Base-by-base conservation (phyloP, 306 rosid genomes). In the Pachyrhizus erosus region DNA sequence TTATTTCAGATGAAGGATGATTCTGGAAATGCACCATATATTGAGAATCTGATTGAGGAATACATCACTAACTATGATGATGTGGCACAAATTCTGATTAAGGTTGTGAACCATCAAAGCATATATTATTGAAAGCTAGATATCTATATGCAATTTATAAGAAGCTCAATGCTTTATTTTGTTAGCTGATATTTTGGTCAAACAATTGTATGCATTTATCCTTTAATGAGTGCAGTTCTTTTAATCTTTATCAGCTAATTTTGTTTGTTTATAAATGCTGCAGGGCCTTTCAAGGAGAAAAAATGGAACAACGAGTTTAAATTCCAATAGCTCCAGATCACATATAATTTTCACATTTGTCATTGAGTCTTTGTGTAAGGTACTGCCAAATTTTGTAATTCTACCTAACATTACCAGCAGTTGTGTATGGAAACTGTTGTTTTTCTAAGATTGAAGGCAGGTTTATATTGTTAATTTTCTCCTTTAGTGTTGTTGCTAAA, bases 231-330 rank as follows among this genome's bases (percentile, higher is more conserved):
- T 20, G 10, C 46, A 57, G 60, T 65, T 18, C 1, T 23, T 40
- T 40, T 20, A 12, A n/a, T 69, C 61, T 70, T 73, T 48, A 70
- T 73, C 58, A 54, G 65, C 62, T 79, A 74, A 75, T 61, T 77
- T 65, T 21, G 43, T 37, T 77, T 46, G 49, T 55, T 29, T 51
- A 40, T 48, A 23, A 54, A 48, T 75, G 81, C 68, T 83, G 88
- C 94, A 96, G 99, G 99, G 97, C 55, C 94, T 96, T 85, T 96
- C 98, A 67, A 93, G 91, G 77, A 90, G 97, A 88, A 93, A 93
- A 88, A 91, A 83, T 7, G 94, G 98, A 87, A 90, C 91, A 72
- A 90, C 94, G 61, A 89, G 92, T 78, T 80, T 88, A 80, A 93
- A 91, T 80, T 91, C 97, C 10, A 91, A 91, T 84, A 91, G 93